A percentile compares a stretch with the other conserved stretches of the same genome.
These are phyloP conservation scores for Dictyostelium discoideum DNA, from an alignment of 78 protist species.

Conservation along the genomic window DNA sequence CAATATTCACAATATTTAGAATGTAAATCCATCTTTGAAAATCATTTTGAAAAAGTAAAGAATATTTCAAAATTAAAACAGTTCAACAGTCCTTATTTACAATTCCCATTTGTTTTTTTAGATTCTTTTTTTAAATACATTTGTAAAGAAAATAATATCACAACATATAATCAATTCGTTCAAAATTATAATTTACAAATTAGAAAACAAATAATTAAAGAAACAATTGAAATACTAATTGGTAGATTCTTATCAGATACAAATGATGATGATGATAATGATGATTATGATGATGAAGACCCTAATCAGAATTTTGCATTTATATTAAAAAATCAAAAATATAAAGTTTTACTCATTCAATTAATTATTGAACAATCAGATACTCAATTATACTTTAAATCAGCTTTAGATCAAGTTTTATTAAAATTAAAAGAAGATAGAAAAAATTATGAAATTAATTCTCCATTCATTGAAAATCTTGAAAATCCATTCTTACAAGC, in stretches of 20 bases:
- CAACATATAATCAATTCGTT: background rate
- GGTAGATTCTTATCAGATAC: no score
- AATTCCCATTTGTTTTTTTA: background rate
- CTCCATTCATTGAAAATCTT: no score
- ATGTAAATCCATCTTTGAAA: background rate
- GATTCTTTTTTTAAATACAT: no score
- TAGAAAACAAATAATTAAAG: background rate
- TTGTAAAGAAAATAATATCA: background rate
- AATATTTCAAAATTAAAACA: background rate
- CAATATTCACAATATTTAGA: background rate
- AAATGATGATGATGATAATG: background rate
- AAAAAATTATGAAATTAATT: no score
- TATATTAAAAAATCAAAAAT: background rate
- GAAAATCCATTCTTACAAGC: background rate
- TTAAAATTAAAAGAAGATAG: no score
- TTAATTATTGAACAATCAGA: background rate
- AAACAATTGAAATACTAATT: background rate
- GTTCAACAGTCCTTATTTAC: no score
- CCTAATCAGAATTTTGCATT: background rate
- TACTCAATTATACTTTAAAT: background rate
- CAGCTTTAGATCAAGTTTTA: no score
- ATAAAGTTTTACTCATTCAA: background rate
- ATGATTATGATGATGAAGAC: no score
- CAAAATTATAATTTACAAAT: background rate
- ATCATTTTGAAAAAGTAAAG: background rate